A percentile compares a stretch with the other conserved stretches of the same genome.
These are phyloP conservation scores for Fusarium sp. DNA, from an alignment of 2,329 filamentous ascomycete species.

Conservation along the genomic window DNA sequence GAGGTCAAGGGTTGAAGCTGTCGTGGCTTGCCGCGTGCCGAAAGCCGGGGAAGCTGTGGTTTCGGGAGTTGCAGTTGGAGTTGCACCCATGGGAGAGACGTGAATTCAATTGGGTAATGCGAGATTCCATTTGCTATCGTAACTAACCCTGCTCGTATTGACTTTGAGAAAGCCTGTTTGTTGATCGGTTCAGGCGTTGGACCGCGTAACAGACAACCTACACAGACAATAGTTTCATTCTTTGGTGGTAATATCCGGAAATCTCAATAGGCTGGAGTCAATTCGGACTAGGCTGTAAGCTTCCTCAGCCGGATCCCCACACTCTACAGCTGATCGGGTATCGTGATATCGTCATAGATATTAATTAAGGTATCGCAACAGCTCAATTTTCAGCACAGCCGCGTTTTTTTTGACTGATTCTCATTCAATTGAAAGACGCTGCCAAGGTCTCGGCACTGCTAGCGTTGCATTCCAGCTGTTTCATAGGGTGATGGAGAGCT, in stretches of 20 bases:
- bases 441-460: constrained; percentile 35
- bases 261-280: constrained; percentile 1
- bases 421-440: constrained; percentile 22
- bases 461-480: constrained; percentile 29
- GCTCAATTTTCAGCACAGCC: constrained; percentile 16
- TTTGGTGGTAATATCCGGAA: constrained; percentile 16
- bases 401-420: constrained; percentile 4
- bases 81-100: constrained; percentile 1
- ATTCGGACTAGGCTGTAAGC: constrained; percentile 13
- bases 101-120: constrained; percentile 25
- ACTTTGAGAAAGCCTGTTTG: constrained; percentile 28
- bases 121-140: constrained; percentile 25
- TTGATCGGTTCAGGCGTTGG: constrained; percentile 1
- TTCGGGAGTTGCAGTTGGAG: constrained; percentile 12
- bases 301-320: constrained; percentile 23
- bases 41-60: constrained; percentile 15
- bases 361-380: constrained; percentile 22
- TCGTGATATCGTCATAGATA: constrained; percentile 41
- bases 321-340: constrained; percentile 31
- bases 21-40: constrained; percentile 27
- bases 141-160: constrained; percentile 25
- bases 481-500: constrained; percentile 14
- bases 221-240: constrained; percentile 23
- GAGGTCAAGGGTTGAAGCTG: constrained; percentile 14
- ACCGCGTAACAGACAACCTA: constrained; percentile 39